Base-by-base conservation (phyloP, 2,329 filamentous ascomycete genomes). In the Aspergillus sp. region DNA sequence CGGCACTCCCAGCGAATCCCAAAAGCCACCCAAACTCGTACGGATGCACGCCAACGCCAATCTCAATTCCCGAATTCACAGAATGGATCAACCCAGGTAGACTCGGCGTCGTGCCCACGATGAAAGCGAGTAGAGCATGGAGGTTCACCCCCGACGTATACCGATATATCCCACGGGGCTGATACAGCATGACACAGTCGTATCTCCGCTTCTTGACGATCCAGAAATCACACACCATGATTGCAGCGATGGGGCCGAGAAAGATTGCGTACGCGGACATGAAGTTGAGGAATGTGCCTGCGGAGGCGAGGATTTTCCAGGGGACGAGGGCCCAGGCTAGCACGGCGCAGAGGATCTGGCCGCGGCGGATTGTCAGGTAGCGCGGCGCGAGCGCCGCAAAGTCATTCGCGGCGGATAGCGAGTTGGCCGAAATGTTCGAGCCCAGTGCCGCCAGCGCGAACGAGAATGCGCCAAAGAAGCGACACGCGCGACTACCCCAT, bases 21-120 rank as follows among this genome's bases (percentile, higher is more conserved):
- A 88, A 81, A 19, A 90, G 71, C 84, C 87, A 90, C n/a, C 88
- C 87, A 69, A 90, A 87, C 25, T 83, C 81, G 69, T 89, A 90
- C 4, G 88, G 76, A 65, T 84, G 82, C 0, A 80, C 76, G 0
- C 87, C 87, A 0, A 76, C 75, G 0, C 81, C 50, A 31, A 79
- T 67, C 7, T 61, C 50, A 31, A 79, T 67, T 7, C 61, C 15
- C 11, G 34, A 15, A 15, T 80, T 80, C 45, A 84, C 79, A 67
- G 67, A 70, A 51, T 80, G 72, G 3, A 78, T 77, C 61, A 89
- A 78, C 0, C 85, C 87, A 0, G 86, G 87, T 1, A 89, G 68
- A 49, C 82, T 84, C 0, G 87, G 86, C 2, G 75, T 81, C 0
- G 88, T 81, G 7, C 84, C 83, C 6, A 85, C 76, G 19, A 87